These are phyloP conservation scores for Boletellus sp. DNA, from an alignment of 1,284 basidiomycete genomes.

Conservation along the genomic window DNA sequence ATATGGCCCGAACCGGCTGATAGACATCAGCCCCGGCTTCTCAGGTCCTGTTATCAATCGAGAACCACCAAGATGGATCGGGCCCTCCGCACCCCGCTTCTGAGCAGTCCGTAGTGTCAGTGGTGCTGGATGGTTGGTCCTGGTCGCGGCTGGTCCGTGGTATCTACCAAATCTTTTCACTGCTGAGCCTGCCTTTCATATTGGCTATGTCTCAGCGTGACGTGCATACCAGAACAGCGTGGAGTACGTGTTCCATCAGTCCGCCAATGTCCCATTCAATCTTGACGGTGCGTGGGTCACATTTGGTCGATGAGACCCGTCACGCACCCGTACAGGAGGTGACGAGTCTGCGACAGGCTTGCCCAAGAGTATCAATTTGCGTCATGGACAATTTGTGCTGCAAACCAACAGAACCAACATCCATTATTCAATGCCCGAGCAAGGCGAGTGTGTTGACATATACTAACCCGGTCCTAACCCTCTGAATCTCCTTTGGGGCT, in stretches of 20 bases:
- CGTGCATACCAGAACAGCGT: conserved; percentile 7
- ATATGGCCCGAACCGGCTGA: conserved; percentile 2
- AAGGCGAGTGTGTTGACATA: background rate
- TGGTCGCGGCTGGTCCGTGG: background rate
- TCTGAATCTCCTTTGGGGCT: background rate
- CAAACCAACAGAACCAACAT: background rate
- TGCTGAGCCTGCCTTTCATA: background rate
- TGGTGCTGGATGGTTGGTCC: background rate
- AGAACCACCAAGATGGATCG: conserved; percentile 8
- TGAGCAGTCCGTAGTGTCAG: background rate
- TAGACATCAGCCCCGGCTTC: conserved; percentile 5
- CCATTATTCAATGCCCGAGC: conserved; percentile 4
- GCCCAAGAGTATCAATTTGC: background rate
- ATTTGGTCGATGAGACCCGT: background rate
- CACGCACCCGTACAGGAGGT: background rate
- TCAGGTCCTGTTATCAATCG: conserved; percentile 9
- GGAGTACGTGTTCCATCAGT: background rate
- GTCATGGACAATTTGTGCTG: background rate
- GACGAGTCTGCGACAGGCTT: background rate
- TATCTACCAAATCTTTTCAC: background rate
- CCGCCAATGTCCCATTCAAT: background rate
- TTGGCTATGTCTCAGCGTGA: conserved; percentile 7
- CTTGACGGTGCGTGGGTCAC: background rate
- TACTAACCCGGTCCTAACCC: background rate
- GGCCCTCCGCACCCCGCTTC: conserved; percentile 2